Base-by-base conservation (phyloP, 2,329 filamentous ascomycete genomes). In the Apiospora hydei region DNA sequence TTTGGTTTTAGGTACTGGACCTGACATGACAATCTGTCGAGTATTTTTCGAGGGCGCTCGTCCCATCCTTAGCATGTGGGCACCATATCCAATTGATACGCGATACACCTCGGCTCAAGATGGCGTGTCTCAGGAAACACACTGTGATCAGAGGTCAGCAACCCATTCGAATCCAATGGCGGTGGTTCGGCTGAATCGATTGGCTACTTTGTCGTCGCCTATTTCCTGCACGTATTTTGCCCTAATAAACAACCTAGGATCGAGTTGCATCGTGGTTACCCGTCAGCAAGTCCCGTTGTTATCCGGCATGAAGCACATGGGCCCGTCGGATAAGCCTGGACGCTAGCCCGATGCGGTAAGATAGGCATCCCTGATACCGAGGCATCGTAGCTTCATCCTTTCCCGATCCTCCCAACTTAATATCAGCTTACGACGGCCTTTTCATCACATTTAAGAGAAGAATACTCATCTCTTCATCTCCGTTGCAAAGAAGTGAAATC, bases 301-400 rank as follows among this genome's bases (percentile, higher is more conserved):
- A 64, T 64, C 57, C 57, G 57, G 57, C 57, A 64, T 38, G 57
- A 64, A 64, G 57, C 57, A 64, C 57, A 64, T 64, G 57, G 57
- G 57, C 34, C 57, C 57, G 30, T 64, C 57, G 21, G 57, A 64
- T 64, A 64, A 64, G 57, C 57, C 18, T 41, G 10, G 1, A 4
- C 57, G 57, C 57, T 64, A 64, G 57, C 57, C 57, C 34, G 21
- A 41, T 41, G 13, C 34, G 34, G 57, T n/a, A 41, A 64, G 57
- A 41, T 64, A n/a, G 34, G 30, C 53, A 64, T n/a, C 57, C 30
- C 57, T 64, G 57, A 64, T 64, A 41, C 57, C 57, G 57, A 64
- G 57, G 57, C 18, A 64, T 64, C 57, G 57, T 64, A 41, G 53
- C 53, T 61, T 61, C 51, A n/a, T 61, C 57, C 57, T 64, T 4